Evolutionary conservation across 2,329 filamentous ascomycete species (phyloP).

Genomic region (Didymella arachidicola): DNA sequence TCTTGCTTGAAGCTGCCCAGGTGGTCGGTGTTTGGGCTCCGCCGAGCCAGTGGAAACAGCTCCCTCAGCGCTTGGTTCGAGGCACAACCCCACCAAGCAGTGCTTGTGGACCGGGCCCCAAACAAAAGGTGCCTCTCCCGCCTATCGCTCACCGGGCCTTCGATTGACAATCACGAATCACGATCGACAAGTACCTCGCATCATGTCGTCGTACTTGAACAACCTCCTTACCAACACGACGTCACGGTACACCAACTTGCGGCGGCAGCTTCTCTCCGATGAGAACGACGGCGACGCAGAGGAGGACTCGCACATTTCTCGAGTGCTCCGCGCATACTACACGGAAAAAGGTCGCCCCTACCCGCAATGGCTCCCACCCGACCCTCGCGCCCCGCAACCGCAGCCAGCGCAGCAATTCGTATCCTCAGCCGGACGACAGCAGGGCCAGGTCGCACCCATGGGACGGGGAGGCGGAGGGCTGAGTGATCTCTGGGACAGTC

Average conservation of each 20-base stretch:
- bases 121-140: conserved; percentile 9
- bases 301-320: conserved; percentile 94
- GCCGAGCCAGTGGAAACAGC: conserved; percentile 15
- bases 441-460: conserved; percentile 35
- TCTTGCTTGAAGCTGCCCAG: conserved; percentile 11
- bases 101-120: conserved; percentile 6
- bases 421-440: conserved; percentile 54
- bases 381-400: conserved; percentile 74
- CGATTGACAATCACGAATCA: neutral
- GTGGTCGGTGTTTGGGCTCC: conserved; percentile 17
- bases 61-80: conserved; percentile 10
- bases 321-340: conserved; percentile 93
- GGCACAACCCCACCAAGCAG: conserved; percentile 11
- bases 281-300: conserved; percentile 66
- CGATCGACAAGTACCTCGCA: conserved; percentile 5
- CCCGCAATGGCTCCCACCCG: conserved; percentile 86
- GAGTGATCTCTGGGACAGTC: conserved; percentile 67
- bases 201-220: conserved; percentile 77
- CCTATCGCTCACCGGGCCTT: conserved; percentile 7
- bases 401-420: conserved; percentile 62
- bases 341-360: conserved; percentile 82
- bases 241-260: conserved; percentile 65
- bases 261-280: conserved; percentile 71
- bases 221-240: conserved; percentile 68
- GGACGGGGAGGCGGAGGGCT: conserved; percentile 56